phyloP scores from a whole-genome alignment of 73 alveolate genomes.

The Paramecium bursaria region DNA sequence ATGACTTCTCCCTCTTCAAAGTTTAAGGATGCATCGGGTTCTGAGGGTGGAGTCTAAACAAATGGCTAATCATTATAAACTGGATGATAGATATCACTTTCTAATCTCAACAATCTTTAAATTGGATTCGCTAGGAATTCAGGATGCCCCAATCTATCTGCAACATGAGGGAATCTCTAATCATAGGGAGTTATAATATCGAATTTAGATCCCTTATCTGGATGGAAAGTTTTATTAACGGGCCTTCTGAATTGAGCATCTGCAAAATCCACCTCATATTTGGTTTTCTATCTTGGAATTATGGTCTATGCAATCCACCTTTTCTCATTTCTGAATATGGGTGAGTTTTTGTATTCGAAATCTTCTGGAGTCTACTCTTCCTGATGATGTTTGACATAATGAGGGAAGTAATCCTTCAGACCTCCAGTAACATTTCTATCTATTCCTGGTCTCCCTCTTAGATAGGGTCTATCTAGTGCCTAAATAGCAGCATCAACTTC shows the following conservation, averaged over 20 bases:
- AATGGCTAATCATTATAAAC: slow-evolving; percentile 84
- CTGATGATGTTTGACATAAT: neutral
- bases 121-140: slow-evolving; percentile 80
- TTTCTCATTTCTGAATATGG: slow-evolving; percentile 66
- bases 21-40: slow-evolving; percentile 86
- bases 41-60: slow-evolving; percentile 88
- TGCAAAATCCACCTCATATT: slow-evolving; percentile 43
- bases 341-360: slow-evolving; percentile 25
- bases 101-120: slow-evolving; percentile 81
- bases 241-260: slow-evolving; percentile 64
- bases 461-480: slow-evolving; percentile 66
- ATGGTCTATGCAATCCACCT: slow-evolving; percentile 69
- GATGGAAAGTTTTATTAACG: slow-evolving; percentile 71
- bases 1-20: slow-evolving; percentile 87
- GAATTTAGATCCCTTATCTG: slow-evolving; percentile 78
- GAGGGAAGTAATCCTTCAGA: slow-evolving; percentile 49
- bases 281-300: neutral
- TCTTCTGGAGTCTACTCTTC: slow-evolving; percentile 30
- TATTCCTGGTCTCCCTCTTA: slow-evolving; percentile 62
- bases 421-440: slow-evolving; percentile 62
- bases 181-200: slow-evolving; percentile 89
- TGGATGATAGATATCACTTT: slow-evolving; percentile 87
- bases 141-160: slow-evolving; percentile 90
- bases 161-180: slow-evolving; percentile 89
- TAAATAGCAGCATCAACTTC: slow-evolving; percentile 57